Base-by-base conservation (phyloP, 176 grass and related monocot species). In the Rhynchospora breviuscula region DNA sequence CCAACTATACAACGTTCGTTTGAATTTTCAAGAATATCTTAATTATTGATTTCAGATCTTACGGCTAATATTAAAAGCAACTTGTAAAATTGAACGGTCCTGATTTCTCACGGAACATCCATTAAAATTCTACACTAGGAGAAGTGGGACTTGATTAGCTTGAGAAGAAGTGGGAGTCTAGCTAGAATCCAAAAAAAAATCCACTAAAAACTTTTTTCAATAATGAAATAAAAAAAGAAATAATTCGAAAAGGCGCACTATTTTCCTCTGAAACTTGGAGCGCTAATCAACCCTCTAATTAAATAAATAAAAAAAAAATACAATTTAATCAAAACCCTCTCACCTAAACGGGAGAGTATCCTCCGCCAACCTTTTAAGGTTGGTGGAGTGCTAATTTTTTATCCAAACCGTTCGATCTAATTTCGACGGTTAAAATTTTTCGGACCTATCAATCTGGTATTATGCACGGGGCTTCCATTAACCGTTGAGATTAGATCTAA, bases 141-240 rank as follows among this genome's bases (percentile, higher is more conserved):
- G 67, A 3, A 48, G 18, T 46, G 7, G 48, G 68, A 21, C n/a
- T 47, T 47, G 68, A 18, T 72, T 47, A 19, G 40, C 46, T 71
- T 10, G 33, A 67, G 33, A 45, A 17, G 12, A 71, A 72, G 21
- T 76, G 71, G 47, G 22, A 76, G 47, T 53, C 71, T 53, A 52
- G 71, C 47, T 29, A 69, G 5, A 76, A 76, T 76, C 47, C 71
- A 76, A 62, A 23, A 21, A 22, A 62, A 25, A 76, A 76, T 76
- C 72, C 48, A 54, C 72, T 54, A 6, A 26, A 76, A 5, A 21
- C 23, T 54, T 74, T 74, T 9, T 12, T 1, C 43, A 70, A 76
- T 53, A 53, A 17, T 26, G 71, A 8, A 53, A 75, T 10, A 52
- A 52, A 10, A 19, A 29, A 14, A 52, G 22, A 2, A 11, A 14